These are phyloP conservation scores for Ascosphaera apis DNA, from an alignment of 2,329 filamentous ascomycete species.

Conservation along the genomic window DNA sequence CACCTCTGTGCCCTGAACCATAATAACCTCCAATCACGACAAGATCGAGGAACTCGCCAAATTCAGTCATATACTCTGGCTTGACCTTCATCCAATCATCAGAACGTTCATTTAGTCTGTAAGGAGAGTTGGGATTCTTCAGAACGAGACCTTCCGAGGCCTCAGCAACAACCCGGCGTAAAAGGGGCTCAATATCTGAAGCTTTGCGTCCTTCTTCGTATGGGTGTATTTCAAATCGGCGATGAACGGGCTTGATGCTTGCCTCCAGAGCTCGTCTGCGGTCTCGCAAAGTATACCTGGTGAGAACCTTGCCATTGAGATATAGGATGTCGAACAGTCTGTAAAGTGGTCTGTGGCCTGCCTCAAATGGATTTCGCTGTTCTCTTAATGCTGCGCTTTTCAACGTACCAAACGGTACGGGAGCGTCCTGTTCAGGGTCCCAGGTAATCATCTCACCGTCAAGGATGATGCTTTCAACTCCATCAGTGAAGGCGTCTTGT, in stretches of 20 bases:
- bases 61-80: conserved; percentile 93
- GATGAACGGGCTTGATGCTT: conserved; percentile 44
- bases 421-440: conserved; percentile 66
- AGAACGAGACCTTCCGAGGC: conserved; percentile 76
- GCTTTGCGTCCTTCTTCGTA: conserved; percentile 43
- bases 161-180: conserved; percentile 66
- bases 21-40: conserved; percentile 82
- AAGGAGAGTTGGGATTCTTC: conserved; percentile 77
- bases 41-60: conserved; percentile 79
- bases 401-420: conserved; percentile 74
- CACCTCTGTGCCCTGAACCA: conserved; percentile 66
- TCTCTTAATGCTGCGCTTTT: conserved; percentile 74
- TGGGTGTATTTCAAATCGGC: conserved; percentile 62
- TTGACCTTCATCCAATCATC: conserved; percentile 98
- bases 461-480: conserved; percentile 67
- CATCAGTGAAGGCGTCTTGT: conserved; percentile 48
- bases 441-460: conserved; percentile 99
- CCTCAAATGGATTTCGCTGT: conserved; percentile 45
- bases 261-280: conserved; percentile 51
- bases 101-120: conserved; percentile 70
- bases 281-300: conserved; percentile 61
- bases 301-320: conserved; percentile 59
- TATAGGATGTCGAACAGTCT: conserved; percentile 81
- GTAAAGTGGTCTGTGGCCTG: conserved; percentile 51
- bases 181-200: conserved; percentile 51